Evolutionary conservation across 108 stramenopile species (phyloP), one percentile per base, ranked within the genome.

Genomic region (Nannochloropsis salina): DNA sequence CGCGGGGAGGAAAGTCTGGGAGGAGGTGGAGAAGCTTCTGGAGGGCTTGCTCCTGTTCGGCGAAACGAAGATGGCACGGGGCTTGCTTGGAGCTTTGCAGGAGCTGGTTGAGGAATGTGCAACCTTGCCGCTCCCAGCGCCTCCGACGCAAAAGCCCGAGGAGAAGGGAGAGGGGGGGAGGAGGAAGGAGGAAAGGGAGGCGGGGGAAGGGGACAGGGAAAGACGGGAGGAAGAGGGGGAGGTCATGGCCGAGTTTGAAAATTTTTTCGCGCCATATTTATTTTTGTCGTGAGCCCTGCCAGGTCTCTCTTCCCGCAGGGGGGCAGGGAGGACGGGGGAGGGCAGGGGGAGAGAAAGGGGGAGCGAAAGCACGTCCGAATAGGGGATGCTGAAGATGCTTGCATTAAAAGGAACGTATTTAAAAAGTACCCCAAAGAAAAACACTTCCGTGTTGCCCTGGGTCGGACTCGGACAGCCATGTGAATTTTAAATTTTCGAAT

Each of bases 21-120:
- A 74, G n/a, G 61, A 74, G 61, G 61, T 74, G 61, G n/a, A n/a
- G 61, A n/a, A 74, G 20, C 61, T 74, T 74, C 20, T 74, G 61
- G 61, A 74, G 15, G 61, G 2, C 2, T 8, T 74, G 61, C 61
- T 74, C 20, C n/a, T 74, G n/a, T n/a, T 74, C 4, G n/a, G n/a
- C 8, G 61, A 74, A 15, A 74, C 8, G 61, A 74, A 74, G 61
- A n/a, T n/a, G n/a, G 61, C 61, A 3, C 20, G 61, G 20, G 8
- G 2, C 15, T 74, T 74, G 61, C 20, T 74, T 4, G 15, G 61
- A n/a, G 20, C n/a, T 74, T n/a, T 74, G 61, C 15, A n/a, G 4
- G 61, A 15, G 61, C n/a, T n/a, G 15, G 61, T 74, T 15, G 0
- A 74, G 61, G 61, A 74, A n/a, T n/a, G 15, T 6, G 61, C 6